Conservation (phyloP, 768 basidiomycete genomes). For the Tulasnella sp. region DNA sequence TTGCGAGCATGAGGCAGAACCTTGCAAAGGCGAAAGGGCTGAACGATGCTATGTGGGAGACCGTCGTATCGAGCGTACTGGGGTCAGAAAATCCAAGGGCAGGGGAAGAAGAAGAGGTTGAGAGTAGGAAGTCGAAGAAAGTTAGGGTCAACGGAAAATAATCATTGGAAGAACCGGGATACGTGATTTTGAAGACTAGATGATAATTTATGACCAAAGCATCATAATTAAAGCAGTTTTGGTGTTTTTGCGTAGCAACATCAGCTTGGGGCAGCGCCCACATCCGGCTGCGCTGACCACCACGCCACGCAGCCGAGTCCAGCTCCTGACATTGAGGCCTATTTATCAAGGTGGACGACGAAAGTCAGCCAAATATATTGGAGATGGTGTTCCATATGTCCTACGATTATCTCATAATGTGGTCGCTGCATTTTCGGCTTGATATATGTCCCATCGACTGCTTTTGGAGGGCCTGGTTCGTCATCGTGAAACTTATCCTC, state of each 20-base stretch:
- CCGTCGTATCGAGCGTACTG: slow-evolving; percentile 63
- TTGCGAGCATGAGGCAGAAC: slow-evolving; percentile 59
- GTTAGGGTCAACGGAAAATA: not conserved
- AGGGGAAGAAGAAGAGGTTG: not conserved
- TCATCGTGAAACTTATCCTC: slow-evolving; percentile 80
- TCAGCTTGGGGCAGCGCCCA: not conserved
- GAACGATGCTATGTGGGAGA: slow-evolving; percentile 93
- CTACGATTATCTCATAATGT: slow-evolving; percentile 67
- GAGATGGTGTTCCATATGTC: slow-evolving; percentile 33
- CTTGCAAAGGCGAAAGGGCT: slow-evolving; percentile 82
- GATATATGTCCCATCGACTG: slow-evolving; percentile 60
- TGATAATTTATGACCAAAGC: not conserved
- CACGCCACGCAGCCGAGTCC: slow-evolving; percentile 52
- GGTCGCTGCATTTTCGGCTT: slow-evolving; percentile 49
- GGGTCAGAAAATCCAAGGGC: slow-evolving; percentile 19
- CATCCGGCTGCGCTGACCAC: slow-evolving; percentile 26
- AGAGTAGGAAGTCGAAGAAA: not conserved
- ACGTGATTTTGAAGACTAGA: not conserved
- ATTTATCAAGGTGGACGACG: not conserved
- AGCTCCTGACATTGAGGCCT: slow-evolving; percentile 82
- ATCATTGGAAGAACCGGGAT: not conserved
- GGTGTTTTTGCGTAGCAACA: not conserved
- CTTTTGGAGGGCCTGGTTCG: slow-evolving; percentile 78
- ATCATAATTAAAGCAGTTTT: not conserved
- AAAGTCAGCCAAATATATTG: not conserved